phyloP scores from a whole-genome alignment of 805 yeast genomes.

The Metschnikowia sp. region DNA sequence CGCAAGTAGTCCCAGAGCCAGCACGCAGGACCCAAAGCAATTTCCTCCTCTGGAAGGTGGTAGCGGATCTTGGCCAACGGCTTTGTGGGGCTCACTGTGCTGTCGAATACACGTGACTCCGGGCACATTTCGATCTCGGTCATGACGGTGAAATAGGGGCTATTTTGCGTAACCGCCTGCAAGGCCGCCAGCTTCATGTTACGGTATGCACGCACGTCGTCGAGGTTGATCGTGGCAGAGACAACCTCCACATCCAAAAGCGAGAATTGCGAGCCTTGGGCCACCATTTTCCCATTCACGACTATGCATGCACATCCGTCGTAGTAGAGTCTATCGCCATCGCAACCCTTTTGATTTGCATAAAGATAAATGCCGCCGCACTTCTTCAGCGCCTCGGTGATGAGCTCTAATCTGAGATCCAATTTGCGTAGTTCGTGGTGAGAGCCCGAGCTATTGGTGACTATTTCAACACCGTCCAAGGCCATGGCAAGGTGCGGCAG shows the following conservation, averaged over 20 bases:
- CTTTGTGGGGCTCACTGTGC: slow-evolving; percentile 55
- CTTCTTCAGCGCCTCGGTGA: slow-evolving; percentile 88
- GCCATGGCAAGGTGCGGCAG: slow-evolving; percentile 92
- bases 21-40: slow-evolving; percentile 97
- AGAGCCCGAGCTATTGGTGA: slow-evolving; percentile 95
- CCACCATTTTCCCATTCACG: slow-evolving; percentile 86
- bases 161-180: slow-evolving; percentile 52
- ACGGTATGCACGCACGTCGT: slow-evolving; percentile 84
- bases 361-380: slow-evolving; percentile 96
- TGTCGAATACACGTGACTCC: slow-evolving; percentile 54
- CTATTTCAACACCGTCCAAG: slow-evolving; percentile 94
- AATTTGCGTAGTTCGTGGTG: slow-evolving; percentile 94
- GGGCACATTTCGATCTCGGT: slow-evolving; percentile 69
- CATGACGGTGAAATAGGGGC: slow-evolving; percentile 53
- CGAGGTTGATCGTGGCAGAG: slow-evolving; percentile 91
- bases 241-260: slow-evolving; percentile 90
- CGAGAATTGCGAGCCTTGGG: slow-evolving; percentile 91
- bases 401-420: slow-evolving; percentile 77
- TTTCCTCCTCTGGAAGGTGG: slow-evolving; percentile 90
- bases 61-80: slow-evolving; percentile 47
- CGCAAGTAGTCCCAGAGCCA: slow-evolving; percentile 99
- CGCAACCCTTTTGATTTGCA: slow-evolving; percentile 96
- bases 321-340: slow-evolving; percentile 93
- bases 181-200: slow-evolving; percentile 70
- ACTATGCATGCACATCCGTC: slow-evolving; percentile 97